phyloP scores from a whole-genome alignment of 805 yeast species.

The Yarrowia osloensis region DNA sequence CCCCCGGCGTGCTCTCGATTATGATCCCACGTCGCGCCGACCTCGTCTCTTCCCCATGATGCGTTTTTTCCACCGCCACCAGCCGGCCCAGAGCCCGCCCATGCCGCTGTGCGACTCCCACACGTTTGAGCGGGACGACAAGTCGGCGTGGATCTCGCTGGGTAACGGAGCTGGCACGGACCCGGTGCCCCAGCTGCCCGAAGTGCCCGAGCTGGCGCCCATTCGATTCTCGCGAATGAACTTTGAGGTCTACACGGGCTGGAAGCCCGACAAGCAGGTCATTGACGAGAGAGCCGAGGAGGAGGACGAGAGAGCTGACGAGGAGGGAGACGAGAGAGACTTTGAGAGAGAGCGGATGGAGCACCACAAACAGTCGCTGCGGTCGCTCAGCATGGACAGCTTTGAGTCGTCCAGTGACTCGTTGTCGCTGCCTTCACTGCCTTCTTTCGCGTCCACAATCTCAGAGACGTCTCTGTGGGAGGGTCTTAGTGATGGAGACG shows the following conservation, averaged over 20 bases:
- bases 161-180: neutral
- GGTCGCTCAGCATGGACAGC: neutral
- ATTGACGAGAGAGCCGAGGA: neutral
- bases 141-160: neutral
- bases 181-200: neutral
- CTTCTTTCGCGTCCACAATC: neutral
- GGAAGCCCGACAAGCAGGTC: neutral
- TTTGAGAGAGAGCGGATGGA: too few relatives aligned
- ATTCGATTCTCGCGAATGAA: neutral
- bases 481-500: neutral
- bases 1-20: neutral
- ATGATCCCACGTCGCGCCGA: neutral
- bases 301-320: neutral
- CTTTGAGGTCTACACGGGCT: conserved; percentile 12
- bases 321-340: neutral
- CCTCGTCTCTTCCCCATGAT: too few relatives aligned
- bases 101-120: conserved; percentile 12
- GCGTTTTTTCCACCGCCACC: neutral
- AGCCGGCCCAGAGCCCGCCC: conserved; percentile 7
- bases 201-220: conserved; percentile 11
- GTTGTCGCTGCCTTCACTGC: neutral
- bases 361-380: neutral
- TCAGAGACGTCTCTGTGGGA: neutral
- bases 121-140: neutral
- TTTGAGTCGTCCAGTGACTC: neutral